Evolutionary conservation across 2,329 filamentous ascomycete species (phyloP), one percentile per base, ranked within the genome.

Genomic region (Hypoxylon sp.): DNA sequence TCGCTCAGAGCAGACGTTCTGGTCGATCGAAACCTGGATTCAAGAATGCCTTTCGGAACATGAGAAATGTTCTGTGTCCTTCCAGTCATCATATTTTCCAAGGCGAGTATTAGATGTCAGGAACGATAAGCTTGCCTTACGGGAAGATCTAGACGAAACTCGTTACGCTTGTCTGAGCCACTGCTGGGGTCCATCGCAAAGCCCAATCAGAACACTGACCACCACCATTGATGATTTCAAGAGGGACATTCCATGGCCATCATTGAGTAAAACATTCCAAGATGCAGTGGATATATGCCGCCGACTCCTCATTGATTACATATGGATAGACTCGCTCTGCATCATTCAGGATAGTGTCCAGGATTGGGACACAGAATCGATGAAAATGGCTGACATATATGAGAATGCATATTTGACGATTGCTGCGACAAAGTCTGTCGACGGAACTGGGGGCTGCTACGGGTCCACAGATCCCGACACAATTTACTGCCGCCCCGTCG

Each of bases 311-410:
- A 28, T 42, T 3, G 14, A 28, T 26, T 53, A 53, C 18, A 14
- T 53, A 24, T 53, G 50, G 50, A 53, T 53, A 8, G 50, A 53
- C 11, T 53, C 50, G 7, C 16, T 53, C 8, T 53, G 50, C n/a
- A 53, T 53, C 36, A 53, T 53, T 20, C 50, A 53, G 18, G 50
- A 42, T 9, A 42, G 22, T 18, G 22, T 20, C 4, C 22, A 53
- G 14, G 50, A 53, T n/a, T 53, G 50, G 50, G 6, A 12, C 4
- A 42, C 8, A 30, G 33, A 53, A 42, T 32, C 33, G 18, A 14
- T 20, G n/a, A 40, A 42, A 9, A 53, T 53, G 50, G 22, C 22
- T 11, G 36, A 40, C 2, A 30, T 53, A 6, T 53, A 53, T n/a
- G 33, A 30, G 22, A 53, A 42, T 8, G 30, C 28, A 6, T 32